Base-by-base conservation (phyloP, 345 rosid species). In the Anastatica hierochuntica region DNA sequence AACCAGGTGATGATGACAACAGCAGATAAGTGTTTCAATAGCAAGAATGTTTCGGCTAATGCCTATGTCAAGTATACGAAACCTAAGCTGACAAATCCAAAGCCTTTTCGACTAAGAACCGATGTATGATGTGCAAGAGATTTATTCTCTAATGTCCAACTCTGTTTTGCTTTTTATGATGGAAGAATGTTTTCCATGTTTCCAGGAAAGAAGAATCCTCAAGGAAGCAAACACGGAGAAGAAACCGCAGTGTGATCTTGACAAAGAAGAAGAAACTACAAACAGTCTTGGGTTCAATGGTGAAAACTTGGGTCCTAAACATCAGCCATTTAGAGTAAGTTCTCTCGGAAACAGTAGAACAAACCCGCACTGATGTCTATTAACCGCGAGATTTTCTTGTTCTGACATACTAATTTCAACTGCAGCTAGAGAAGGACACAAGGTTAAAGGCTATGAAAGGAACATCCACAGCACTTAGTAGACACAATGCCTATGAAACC, bases 31-130 rank as follows among this genome's bases (percentile, higher is more conserved):
- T 58, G 64, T 61, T 41, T 56, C 12, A 79, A 64, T 70, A 78
- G 78, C 26, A 72, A 53, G 58, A 53, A 70, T 26, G 42, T 39
- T n/a, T 14, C 62, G 6, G 58, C 71, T 44, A 67, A 48, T 59
- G 60, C 53, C 54, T 35, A 43, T 13, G 56, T 72, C 48, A 79
- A 79, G 73, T 75, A 72, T 39, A 62, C 52, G 55, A 88, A 83
- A 60, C 88, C 90, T 46, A 85, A 72, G 72, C 77, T 83, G 19
- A 92, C 97, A 5, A 76, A 83, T 79, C 97, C 98, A 43, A 92
- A 81, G 76, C 98, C 98, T 33, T 92, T 92, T 64, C 71, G 98
- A 60, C 83, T 92, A 36, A 79, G 97, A 74, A 88, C 95, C 11
- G 85, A 92, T 78, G 98, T 92, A 79, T 43, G 64, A 73, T 47